Evolutionary conservation across 179 eudicot species (phyloP).

Genomic region (Nepenthes alata): DNA sequence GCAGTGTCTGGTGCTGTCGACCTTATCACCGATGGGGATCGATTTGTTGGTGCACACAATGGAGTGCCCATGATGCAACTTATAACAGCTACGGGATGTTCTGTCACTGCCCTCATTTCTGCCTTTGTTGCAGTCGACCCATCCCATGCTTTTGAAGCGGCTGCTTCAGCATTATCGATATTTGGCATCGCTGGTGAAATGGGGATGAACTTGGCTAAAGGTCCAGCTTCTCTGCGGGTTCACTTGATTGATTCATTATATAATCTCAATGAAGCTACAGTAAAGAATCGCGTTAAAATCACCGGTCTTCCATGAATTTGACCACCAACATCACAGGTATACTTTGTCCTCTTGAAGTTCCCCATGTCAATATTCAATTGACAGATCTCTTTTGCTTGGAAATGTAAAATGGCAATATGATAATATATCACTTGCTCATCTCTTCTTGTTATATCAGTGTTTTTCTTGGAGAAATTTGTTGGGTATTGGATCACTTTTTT

Average conservation of each 20-base stretch:
- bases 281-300: conserved; percentile 30
- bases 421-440: too few relatives aligned
- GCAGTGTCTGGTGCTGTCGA: conserved; percentile 87
- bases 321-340: background rate
- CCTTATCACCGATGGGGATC: conserved; percentile 63
- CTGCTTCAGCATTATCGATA: conserved; percentile 63
- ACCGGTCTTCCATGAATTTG: conserved; percentile 4
- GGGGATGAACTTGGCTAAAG: conserved; percentile 55
- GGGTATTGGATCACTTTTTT: too few relatives aligned
- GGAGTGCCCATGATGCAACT: conserved; percentile 79
- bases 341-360: too few relatives aligned
- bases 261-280: conserved; percentile 49
- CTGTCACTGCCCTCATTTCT: conserved; percentile 83
- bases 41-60: conserved; percentile 49
- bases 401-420: too few relatives aligned
- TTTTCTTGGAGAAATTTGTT: too few relatives aligned
- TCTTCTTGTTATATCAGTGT: too few relatives aligned
- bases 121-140: conserved; percentile 76
- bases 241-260: conserved; percentile 66
- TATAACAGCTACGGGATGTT: conserved; percentile 83
- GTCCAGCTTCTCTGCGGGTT: conserved; percentile 76
- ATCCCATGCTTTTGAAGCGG: conserved; percentile 58
- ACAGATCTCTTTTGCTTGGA: too few relatives aligned
- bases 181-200: conserved; percentile 78
- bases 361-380: background rate